Evolutionary conservation across 2,329 filamentous ascomycete species (phyloP), one percentile per base, ranked within the genome.

Genomic region (Stemphylium lycopersici): DNA sequence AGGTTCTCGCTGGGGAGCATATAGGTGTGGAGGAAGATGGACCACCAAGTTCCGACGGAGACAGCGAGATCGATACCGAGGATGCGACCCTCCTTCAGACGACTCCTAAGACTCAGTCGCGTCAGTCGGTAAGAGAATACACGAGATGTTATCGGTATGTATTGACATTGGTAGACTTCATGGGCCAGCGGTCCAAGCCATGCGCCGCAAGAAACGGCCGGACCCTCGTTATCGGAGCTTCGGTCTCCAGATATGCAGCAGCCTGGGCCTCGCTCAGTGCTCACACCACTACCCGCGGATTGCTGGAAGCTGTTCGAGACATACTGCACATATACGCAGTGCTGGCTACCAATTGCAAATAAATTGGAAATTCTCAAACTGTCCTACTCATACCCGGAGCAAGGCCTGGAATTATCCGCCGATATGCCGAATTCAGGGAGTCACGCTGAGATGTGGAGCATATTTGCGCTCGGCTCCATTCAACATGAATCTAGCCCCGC

Each of bases 261-360:
- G 2, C 16, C 46, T 2, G 16, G 29, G 12, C 15, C 32, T 5
- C 24, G 31, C 24, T 41, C 46, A 8, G 6, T 18, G 16, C 48
- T 54, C 7, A 60, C 50, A 65, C 72, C 22, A 80, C 83, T 67
- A 82, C 81, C 69, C 84, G 79, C 76, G 77, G 81, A 4, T 78
- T 91, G 10, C 74, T 91, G 38, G 87, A 90, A 53, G 26, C 42
- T 64, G 7, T 48, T 64, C 7, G 61, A 64, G 29, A 47, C 42
- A 16, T 91, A 91, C 68, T 88, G 90, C 54, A 84, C 87, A 1
- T 90, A 90, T 62, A 90, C 87, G 0, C 88, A 91, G 69, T 86
- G 83, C 51, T 93, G 90, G 89, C 80, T 92, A 11, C 90, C 90
- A 0, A 86, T 92, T 32, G 77, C 88, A 4, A 86, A 90, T 58